Evolutionary conservation across 192 early-diverging fungal genomes (phyloP).

Genomic region (Entophlyctis luteolus): DNA sequence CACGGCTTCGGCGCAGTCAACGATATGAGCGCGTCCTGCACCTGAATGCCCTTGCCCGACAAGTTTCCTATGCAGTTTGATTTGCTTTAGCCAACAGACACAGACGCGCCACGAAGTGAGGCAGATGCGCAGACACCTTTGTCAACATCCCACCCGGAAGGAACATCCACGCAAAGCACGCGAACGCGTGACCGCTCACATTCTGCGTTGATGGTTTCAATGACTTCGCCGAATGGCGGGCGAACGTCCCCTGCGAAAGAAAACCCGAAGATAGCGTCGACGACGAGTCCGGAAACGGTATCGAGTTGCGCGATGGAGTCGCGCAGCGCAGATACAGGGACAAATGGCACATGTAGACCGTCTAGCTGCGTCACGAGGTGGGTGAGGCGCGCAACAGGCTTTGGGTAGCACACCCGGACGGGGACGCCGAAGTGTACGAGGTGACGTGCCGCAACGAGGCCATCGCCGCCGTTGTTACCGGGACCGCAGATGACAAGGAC

Average conservation of each 20-base stretch:
- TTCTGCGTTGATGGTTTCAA: constrained; percentile 35
- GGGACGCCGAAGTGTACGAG: constrained; percentile 92
- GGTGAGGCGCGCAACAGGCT: constrained; percentile 68
- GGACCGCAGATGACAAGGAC: constrained; percentile 46
- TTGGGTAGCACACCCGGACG: too few relatives aligned
- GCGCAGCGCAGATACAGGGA: neutral
- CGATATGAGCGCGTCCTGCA: constrained; percentile 84
- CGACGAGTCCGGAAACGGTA: constrained; percentile 56
- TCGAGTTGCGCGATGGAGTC: constrained; percentile 36
- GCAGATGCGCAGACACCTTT: constrained; percentile 47
- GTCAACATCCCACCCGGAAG: constrained; percentile 93
- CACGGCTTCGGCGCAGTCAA: constrained; percentile 88
- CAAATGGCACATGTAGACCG: neutral
- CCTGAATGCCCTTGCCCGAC: constrained; percentile 48
- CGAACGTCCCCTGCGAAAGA: constrained; percentile 78
- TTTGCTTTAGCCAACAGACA: neutral
- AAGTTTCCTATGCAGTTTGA: constrained; percentile 39
- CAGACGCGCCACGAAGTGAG: neutral
- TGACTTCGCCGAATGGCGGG: constrained; percentile 67
- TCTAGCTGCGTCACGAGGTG: constrained; percentile 38
- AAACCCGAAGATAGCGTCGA: constrained; percentile 93
- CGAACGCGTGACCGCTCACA: constrained; percentile 34
- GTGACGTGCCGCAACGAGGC: constrained; percentile 89
- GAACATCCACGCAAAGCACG: constrained; percentile 82
- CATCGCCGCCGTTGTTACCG: constrained; percentile 98